These are phyloP conservation scores for Rubus parviflorus DNA, from an alignment of 306 rosid species.

Conservation along the genomic window DNA sequence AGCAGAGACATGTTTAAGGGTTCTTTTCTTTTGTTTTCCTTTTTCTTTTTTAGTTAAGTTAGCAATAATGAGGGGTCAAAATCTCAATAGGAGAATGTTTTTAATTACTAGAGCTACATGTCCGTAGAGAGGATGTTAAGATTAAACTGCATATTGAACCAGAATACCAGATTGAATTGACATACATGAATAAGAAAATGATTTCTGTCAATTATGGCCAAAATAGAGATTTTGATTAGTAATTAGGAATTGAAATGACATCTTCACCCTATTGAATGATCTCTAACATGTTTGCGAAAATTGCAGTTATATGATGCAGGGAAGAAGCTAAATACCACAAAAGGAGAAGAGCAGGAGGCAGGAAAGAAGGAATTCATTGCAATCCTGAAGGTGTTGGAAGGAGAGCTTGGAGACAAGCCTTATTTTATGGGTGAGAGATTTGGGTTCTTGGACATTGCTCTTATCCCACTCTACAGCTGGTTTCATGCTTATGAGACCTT, in stretches of 20 bases:
- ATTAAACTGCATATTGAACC: background rate
- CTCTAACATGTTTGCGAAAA: background rate
- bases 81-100: too few species aligned
- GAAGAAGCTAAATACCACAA: slow-evolving; percentile 22
- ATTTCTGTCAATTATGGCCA: background rate
- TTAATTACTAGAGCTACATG: too few species aligned
- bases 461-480: slow-evolving; percentile 22
- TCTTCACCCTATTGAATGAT: too few species aligned
- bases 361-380: slow-evolving; percentile 21
- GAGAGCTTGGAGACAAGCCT: slow-evolving; percentile 35
- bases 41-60: background rate
- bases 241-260: too few species aligned
- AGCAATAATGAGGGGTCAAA: background rate
- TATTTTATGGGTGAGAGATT: slow-evolving; percentile 28
- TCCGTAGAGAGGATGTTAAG: too few species aligned
- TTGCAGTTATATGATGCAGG: slow-evolving; percentile 29
- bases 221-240: too few species aligned
- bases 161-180: background rate
- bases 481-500: slow-evolving; percentile 19
- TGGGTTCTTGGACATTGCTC: slow-evolving; percentile 35
- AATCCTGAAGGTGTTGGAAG: slow-evolving; percentile 23
- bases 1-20: background rate
- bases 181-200: background rate
- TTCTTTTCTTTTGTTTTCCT: too few species aligned
- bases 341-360: slow-evolving; percentile 29